These are phyloP conservation scores for Ambrosia artemisiifolia DNA, from an alignment of 129 eudicot species.

Conservation along the genomic window DNA sequence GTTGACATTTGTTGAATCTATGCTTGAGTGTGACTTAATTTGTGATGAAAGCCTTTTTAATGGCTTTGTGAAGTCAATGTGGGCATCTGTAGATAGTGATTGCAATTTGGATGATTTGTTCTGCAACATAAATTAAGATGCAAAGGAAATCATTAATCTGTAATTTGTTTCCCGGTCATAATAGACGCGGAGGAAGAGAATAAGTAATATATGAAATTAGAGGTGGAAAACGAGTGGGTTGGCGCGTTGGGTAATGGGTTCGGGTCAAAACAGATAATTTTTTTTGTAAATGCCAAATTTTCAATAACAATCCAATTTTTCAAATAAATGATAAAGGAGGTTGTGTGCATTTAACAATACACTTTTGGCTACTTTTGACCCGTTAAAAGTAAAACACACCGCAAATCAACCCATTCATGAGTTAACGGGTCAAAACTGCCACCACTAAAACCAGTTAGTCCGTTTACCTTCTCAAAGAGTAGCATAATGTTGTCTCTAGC, in stretches of 20 bases:
- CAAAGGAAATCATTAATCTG: not conserved
- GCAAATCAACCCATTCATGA: not conserved
- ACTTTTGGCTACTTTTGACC: not conserved
- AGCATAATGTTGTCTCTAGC: constrained; percentile 77
- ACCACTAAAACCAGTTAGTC: not conserved
- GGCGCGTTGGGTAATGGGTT: not conserved
- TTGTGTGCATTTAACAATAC: not conserved
- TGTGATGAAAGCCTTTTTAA: constrained; percentile 42
- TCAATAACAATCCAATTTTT: not conserved
- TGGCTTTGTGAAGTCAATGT: constrained; percentile 64
- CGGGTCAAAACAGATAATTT: not conserved
- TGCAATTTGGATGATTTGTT: constrained; percentile 58
- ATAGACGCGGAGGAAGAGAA: not conserved
- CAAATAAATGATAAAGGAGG: not conserved
- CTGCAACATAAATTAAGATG: constrained; percentile 48
- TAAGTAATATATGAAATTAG: not conserved
- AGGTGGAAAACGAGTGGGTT: not conserved
- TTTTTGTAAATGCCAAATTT: no score
- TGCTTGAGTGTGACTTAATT: constrained; percentile 34
- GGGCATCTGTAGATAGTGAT: constrained; percentile 50
- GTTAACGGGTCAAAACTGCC: not conserved
- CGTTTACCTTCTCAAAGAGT: constrained; percentile 79
- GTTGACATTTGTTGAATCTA: constrained; percentile 31
- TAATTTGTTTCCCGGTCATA: not conserved
- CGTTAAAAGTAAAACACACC: not conserved